A percentile compares a stretch with the other conserved stretches of the same genome.
Conservation (phyloP, 2,329 filamentous ascomycete genomes). For the Clathrospora elynae region DNA sequence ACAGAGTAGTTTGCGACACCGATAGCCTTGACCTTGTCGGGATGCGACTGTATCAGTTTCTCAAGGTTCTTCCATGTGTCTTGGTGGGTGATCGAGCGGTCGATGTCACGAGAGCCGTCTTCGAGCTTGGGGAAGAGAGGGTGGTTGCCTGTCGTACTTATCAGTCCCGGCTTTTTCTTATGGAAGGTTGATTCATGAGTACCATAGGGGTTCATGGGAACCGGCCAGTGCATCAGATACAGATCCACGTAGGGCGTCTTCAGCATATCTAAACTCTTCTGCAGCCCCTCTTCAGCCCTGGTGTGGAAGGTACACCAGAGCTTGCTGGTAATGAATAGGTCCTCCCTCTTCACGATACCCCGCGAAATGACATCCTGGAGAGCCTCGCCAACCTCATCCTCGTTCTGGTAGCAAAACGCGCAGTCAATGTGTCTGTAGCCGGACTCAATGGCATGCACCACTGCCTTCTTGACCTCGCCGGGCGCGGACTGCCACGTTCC, state of each 20-base stretch:
- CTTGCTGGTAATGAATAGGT: slow-evolving; percentile 85
- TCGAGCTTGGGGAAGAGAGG: slow-evolving; percentile 75
- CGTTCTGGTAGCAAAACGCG: slow-evolving; percentile 79
- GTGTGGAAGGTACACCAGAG: slow-evolving; percentile 82
- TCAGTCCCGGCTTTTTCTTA: slow-evolving; percentile 5
- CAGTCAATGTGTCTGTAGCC: slow-evolving; percentile 67
- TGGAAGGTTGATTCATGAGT: background rate
- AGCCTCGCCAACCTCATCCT: slow-evolving; percentile 80
- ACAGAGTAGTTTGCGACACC: slow-evolving; percentile 58
- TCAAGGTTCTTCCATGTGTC: slow-evolving; percentile 81
- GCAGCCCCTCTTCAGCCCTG: slow-evolving; percentile 69
- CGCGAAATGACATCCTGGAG: slow-evolving; percentile 72
- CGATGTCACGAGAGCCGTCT: slow-evolving; percentile 76
- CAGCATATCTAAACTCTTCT: slow-evolving; percentile 73
- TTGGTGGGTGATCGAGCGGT: slow-evolving; percentile 70
- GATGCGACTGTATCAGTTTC: slow-evolving; percentile 56
- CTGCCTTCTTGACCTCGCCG: slow-evolving; percentile 55
- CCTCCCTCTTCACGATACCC: slow-evolving; percentile 73
- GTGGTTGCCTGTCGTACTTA: slow-evolving; percentile 61
- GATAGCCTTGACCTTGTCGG: slow-evolving; percentile 56
- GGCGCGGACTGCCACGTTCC: slow-evolving; percentile 50
- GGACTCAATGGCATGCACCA: slow-evolving; percentile 54
- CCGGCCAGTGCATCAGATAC: slow-evolving; percentile 82
- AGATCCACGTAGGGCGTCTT: slow-evolving; percentile 83
- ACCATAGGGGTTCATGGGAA: slow-evolving; percentile 79